phyloP scores from a whole-genome alignment of 306 rosid genomes.

The Sicyos edulis region DNA sequence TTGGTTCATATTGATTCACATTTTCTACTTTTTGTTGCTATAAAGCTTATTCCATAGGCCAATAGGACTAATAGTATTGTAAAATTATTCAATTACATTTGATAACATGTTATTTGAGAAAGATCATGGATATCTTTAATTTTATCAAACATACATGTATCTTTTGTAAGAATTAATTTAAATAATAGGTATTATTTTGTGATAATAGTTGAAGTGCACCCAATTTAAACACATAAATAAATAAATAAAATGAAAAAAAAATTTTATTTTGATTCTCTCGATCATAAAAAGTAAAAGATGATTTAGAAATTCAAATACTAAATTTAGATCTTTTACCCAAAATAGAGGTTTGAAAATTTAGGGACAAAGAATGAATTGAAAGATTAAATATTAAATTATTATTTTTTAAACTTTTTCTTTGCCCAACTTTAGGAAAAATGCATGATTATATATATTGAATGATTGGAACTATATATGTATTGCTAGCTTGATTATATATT shows the following conservation, averaged over 20 bases:
- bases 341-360: no score
- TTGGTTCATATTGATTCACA: neutral
- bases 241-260: no score
- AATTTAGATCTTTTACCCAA: neutral
- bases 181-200: no score
- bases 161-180: no score
- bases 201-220: no score
- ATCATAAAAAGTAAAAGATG: no score
- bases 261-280: no score
- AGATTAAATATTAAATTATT: neutral
- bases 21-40: neutral
- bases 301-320: neutral
- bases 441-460: neutral
- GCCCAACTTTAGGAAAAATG: neutral
- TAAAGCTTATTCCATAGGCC: neutral
- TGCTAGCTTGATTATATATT: neutral
- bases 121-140: no score
- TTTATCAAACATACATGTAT: no score
- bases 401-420: neutral
- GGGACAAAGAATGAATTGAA: neutral
- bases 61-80: neutral
- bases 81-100: neutral
- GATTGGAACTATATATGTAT: neutral
- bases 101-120: no score
- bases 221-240: no score